Evolutionary conservation across 2,329 filamentous ascomycete genomes (phyloP).

Genomic region (Epichloe brachyelytri): DNA sequence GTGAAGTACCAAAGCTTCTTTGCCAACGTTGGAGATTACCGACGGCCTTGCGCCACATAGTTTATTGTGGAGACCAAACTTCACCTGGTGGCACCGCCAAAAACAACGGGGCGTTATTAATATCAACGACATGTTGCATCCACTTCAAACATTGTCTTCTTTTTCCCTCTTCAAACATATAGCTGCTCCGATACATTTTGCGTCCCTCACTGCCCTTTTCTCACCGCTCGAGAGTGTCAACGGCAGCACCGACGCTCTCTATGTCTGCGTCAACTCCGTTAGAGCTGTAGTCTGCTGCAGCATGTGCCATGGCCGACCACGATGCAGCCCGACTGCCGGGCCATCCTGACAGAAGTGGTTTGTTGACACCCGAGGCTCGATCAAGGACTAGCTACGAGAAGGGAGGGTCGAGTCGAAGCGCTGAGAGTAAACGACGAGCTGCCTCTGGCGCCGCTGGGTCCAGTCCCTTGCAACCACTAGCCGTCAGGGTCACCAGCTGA

Average conservation of each 20-base stretch:
- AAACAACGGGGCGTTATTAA: too few relatives aligned
- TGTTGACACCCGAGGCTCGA: constrained; percentile 7
- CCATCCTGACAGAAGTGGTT: constrained; percentile 4
- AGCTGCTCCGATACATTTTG: neutral
- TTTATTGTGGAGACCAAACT: too few relatives aligned
- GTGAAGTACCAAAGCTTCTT: too few relatives aligned
- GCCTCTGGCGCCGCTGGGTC: constrained; percentile 13
- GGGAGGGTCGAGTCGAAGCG: constrained; percentile 27
- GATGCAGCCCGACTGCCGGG: constrained; percentile 8
- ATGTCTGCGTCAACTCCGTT: neutral
- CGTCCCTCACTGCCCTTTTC: neutral
- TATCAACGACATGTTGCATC: neutral
- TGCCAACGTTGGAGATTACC: too few relatives aligned
- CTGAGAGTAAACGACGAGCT: neutral
- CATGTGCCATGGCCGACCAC: constrained; percentile 14
- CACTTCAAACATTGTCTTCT: neutral
- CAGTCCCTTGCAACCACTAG: constrained; percentile 8
- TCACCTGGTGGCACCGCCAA: too few relatives aligned
- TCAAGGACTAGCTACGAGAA: constrained; percentile 24
- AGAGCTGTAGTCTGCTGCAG: constrained; percentile 5
- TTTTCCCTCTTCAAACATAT: neutral
- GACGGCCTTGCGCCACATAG: too few relatives aligned
- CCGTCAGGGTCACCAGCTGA: constrained; percentile 5
- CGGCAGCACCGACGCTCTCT: neutral
- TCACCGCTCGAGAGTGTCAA: neutral